Percentiles rank a stretch among this genome's conserved stretches.
These are phyloP conservation scores for Acanthamoeba sp. DNA, from an alignment of 208 protist genomes.

Conservation along the genomic window DNA sequence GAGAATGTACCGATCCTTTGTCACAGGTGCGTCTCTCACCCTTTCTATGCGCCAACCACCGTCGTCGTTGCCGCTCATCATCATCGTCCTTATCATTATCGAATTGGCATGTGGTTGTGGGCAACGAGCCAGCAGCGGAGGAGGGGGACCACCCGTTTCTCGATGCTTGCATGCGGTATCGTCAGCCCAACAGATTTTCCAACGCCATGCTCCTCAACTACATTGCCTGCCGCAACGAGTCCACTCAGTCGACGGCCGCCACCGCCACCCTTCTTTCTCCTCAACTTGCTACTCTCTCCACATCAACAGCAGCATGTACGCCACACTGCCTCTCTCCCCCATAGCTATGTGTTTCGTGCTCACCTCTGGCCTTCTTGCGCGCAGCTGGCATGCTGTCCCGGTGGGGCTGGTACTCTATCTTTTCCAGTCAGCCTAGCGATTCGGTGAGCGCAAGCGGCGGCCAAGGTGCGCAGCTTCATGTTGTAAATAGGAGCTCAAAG, in stretches of 20 bases:
- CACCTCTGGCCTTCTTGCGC: not conserved
- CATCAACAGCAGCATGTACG: not conserved
- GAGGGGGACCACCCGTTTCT: slow-evolving; percentile 55
- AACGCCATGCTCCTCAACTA: slow-evolving; percentile 40
- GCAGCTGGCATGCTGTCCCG: not conserved
- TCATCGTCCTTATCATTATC: not conserved
- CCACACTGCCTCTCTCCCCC: not conserved
- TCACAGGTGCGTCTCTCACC: not conserved
- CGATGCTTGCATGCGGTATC: not conserved
- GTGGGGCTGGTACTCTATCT: slow-evolving; percentile 19
- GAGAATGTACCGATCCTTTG: not conserved
- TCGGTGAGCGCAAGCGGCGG: not conserved
- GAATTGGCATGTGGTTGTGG: not conserved
- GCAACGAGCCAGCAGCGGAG: not conserved
- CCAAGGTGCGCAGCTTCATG: not conserved
- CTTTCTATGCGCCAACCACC: not conserved
- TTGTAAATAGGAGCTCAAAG: too few relatives aligned
- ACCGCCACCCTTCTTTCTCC: not conserved
- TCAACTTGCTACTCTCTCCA: not conserved
- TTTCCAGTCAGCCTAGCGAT: not conserved
- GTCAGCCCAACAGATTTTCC: not conserved
- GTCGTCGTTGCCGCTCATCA: too few relatives aligned
- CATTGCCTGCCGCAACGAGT: not conserved
- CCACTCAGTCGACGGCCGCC: not conserved
- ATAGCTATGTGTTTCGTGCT: not conserved